Base-by-base conservation (phyloP, 2,329 filamentous ascomycete genomes). In the Aspergillus clavatus region DNA sequence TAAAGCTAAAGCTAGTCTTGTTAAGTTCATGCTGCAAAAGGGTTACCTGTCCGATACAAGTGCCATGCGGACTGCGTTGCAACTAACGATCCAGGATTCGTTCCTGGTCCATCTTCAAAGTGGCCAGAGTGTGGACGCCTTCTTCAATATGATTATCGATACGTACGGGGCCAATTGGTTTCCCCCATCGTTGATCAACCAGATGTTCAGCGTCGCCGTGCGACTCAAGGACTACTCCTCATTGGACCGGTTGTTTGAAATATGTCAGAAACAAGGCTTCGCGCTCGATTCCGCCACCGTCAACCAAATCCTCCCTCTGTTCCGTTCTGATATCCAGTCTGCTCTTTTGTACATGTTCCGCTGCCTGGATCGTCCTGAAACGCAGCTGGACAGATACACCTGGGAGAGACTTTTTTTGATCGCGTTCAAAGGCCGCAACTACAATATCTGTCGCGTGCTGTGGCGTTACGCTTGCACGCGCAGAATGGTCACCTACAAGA, bases 381-480 rank as follows among this genome's bases (percentile, higher is more conserved):
- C 57, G 37, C 44, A 42, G 14, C 31, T 63, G 26, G 42, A 60
- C 12, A 29, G 45, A 4, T 36, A 52, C 3, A 65, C 60, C 1
- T 69, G 64, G 47, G 60, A 69, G 22, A 53, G 57, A 11, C 58
- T 77, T 12, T 75, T 76, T 42, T 45, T 63, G 14, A 54, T 65
- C n/a, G 72, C 71, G 5, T 72, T 65, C 62, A 58, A 57, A 16
- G 49, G 47, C 36, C 58, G 57, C 18, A 52, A 58, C 27, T 69
- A 69, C 49, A 76, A 75, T 42, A 55, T 71, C 8, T 69, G 67
- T 40, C 68, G 69, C 8, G 70, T 75, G 7, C 48, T 76, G 5
- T 77, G 74, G 74, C 61, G 62, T 48, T 73, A 74, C 56, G 70
- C 72, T 5, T 75, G 73, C 50, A 60, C 74, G 45, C 41, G 62